A percentile compares a stretch with the other conserved stretches of the same genome.
These are phyloP conservation scores for Naematelia aurantialba DNA, from an alignment of 768 basidiomycete genomes.

Conservation along the genomic window DNA sequence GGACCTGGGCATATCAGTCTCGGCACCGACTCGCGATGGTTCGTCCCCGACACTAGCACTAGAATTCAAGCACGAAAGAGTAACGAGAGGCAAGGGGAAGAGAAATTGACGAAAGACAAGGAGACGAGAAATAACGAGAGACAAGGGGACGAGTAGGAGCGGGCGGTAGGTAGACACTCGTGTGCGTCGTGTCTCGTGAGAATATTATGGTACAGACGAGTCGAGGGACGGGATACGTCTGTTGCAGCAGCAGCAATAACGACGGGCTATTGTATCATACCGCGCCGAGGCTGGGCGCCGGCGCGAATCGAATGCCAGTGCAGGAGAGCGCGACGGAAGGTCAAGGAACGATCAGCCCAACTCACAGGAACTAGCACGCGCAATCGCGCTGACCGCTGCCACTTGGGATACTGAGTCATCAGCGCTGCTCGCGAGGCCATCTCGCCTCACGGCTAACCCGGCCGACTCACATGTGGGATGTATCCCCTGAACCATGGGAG, in stretches of 20 bases:
- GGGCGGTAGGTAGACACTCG: too few species aligned
- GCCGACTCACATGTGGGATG: conserved; percentile 42
- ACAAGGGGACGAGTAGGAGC: conserved; percentile 3
- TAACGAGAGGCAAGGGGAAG: not conserved
- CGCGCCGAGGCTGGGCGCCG: too few species aligned
- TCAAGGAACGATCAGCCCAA: not conserved
- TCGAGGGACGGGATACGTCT: too few species aligned
- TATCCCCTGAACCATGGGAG: conserved; percentile 45
- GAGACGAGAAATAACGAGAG: not conserved
- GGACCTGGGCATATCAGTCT: conserved; percentile 13
- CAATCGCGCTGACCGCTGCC: conserved; percentile 45
- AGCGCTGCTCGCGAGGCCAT: not conserved
- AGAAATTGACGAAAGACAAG: not conserved
- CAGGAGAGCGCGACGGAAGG: not conserved
- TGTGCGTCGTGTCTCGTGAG: too few species aligned
- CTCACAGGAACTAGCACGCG: conserved; percentile 39
- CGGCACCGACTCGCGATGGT: not conserved
- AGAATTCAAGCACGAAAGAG: too few species aligned
- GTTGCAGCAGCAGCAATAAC: too few species aligned
- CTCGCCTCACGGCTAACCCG: not conserved
- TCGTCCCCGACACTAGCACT: too few species aligned
- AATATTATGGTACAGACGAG: too few species aligned
- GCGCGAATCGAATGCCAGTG: too few species aligned
- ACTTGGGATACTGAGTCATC: conserved; percentile 41
- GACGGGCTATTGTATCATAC: too few species aligned